These are phyloP conservation scores for Penicillium longicatenatum DNA, from an alignment of 495 filamentous ascomycete genomes.

Conservation along the genomic window DNA sequence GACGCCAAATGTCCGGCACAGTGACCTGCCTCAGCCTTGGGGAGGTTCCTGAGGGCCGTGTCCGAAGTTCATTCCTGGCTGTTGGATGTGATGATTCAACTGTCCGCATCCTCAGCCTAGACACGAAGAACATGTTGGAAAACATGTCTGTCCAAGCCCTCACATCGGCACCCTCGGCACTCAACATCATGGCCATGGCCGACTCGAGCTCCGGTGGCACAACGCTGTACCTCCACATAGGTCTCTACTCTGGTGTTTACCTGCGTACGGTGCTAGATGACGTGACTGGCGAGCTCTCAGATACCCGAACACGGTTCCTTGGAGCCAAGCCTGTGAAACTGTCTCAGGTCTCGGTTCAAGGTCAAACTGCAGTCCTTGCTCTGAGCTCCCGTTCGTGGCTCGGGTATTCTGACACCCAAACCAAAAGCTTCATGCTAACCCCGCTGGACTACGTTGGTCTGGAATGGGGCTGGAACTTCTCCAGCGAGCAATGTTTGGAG, in stretches of 20 bases:
- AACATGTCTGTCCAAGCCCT: slow-evolving; percentile 92
- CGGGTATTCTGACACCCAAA: slow-evolving; percentile 82
- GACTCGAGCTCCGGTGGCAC: slow-evolving; percentile 80
- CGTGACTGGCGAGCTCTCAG: slow-evolving; percentile 88
- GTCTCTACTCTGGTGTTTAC: slow-evolving; percentile 93
- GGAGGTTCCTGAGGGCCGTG: slow-evolving; percentile 85
- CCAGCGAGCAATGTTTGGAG: slow-evolving; percentile 86
- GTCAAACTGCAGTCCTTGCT: slow-evolving; percentile 83
- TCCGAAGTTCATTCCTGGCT: slow-evolving; percentile 85
- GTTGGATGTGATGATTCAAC: slow-evolving; percentile 97
- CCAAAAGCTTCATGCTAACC: slow-evolving; percentile 85
- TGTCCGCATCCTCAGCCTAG: slow-evolving; percentile 86
- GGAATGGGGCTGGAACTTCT: slow-evolving; percentile 95
- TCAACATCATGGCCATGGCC: slow-evolving; percentile 93
- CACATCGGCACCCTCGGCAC: slow-evolving; percentile 81
- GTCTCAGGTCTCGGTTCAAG: slow-evolving; percentile 82
- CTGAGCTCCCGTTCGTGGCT: slow-evolving; percentile 91
- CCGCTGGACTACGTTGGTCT: slow-evolving; percentile 85
- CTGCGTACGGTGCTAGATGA: slow-evolving; percentile 92
- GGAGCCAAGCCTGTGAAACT: slow-evolving; percentile 86
- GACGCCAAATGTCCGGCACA: slow-evolving; percentile 93
- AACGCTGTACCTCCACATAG: slow-evolving; percentile 91
- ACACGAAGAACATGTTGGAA: slow-evolving; percentile 86
- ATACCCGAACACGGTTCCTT: slow-evolving; percentile 91
- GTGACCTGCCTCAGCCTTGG: slow-evolving; percentile 92